These are phyloP conservation scores for Trichoderma arundinaceum DNA, from an alignment of 2,329 filamentous ascomycete species.

Conservation along the genomic window DNA sequence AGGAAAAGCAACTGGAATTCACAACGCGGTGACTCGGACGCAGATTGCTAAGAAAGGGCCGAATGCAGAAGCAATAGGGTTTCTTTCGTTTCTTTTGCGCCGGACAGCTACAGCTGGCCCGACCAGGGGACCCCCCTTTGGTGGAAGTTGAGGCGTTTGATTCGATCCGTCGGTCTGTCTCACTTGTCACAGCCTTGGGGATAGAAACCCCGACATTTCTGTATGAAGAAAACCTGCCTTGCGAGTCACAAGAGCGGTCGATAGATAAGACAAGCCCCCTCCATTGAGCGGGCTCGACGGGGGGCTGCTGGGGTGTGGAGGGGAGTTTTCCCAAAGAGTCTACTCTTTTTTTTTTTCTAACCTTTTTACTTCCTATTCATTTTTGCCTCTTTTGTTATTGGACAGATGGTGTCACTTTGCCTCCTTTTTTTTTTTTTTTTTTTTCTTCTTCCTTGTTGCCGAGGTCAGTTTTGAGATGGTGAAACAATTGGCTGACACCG, in stretches of 20 bases:
- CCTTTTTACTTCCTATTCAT: neutral
- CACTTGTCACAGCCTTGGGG: slow-evolving; percentile 20
- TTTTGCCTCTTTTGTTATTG: neutral
- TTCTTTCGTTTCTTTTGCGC: slow-evolving; percentile 6
- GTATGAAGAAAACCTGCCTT: neutral
- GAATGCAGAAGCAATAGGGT: slow-evolving; percentile 4
- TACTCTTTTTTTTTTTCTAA: neutral
- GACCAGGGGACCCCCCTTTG: neutral
- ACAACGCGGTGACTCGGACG: slow-evolving; percentile 8
- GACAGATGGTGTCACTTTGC: neutral
- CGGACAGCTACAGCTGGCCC: neutral
- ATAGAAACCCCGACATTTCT: slow-evolving; percentile 24
- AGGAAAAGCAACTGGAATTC: slow-evolving; percentile 1
- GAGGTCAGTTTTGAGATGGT: slow-evolving; percentile 1
- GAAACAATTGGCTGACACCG: slow-evolving; percentile 9
- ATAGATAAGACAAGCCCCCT: slow-evolving; percentile 21
- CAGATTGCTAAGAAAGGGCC: slow-evolving; percentile 18
- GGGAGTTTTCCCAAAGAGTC: neutral
- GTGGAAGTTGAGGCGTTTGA: neutral
- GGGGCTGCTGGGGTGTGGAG: neutral
- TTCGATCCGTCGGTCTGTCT: slow-evolving; percentile 17
- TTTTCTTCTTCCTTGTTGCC: slow-evolving; percentile 1
- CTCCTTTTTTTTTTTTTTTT: neutral
- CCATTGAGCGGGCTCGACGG: neutral
- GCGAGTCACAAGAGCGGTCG: slow-evolving; percentile 16